Base-by-base conservation (phyloP, 306 rosid species). In the Quillaja saponaria region DNA sequence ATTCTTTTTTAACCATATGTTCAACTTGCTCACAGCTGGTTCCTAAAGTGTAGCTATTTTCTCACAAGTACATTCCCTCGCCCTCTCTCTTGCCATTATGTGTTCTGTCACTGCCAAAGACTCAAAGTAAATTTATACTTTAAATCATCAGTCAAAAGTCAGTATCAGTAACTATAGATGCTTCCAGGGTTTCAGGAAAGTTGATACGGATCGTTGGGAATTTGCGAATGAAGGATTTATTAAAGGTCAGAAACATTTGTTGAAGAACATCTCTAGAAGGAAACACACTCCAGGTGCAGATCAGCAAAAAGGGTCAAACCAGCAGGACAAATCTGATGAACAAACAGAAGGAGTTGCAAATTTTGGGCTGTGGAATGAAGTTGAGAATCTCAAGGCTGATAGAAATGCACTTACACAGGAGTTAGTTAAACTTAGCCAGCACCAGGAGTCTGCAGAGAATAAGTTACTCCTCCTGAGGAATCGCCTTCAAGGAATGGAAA, bases 181-280 rank as follows among this genome's bases (percentile, higher is more conserved):
- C 18, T 81, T 64, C 21, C 82, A 94, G 99, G 99, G 99, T n/a
- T 92, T 92, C 67, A 73, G 96, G 83, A 94, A 94, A 78, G 66
- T 72, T 59, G 95, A 94, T 77, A 50, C 90, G 9, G 97, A 94
- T 71, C 61, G 75, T 75, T 94, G 94, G 96, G 90, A 87, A 58
- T 94, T 89, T 73, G 89, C 96, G 31, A 87, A 74, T 55, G 91
- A 94, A 8, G 82, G 86, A 49, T 94, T 94, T 53, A 31, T 87
- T 13, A 84, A 81, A 69, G 91, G 78, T 64, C 90, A 94, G 70
- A 89, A 81, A 67, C 86, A 83, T 66, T 68, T 89, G 73, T 52
- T 94, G 74, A 85, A 81, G 79, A 89, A 78, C 61, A 94, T 94
- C 62, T 44, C 33, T 10, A 73, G 99, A 75, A 85, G 95, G 76